These are phyloP conservation scores for Myriangium duriaei DNA, from an alignment of 2,329 filamentous ascomycete genomes.

Conservation along the genomic window DNA sequence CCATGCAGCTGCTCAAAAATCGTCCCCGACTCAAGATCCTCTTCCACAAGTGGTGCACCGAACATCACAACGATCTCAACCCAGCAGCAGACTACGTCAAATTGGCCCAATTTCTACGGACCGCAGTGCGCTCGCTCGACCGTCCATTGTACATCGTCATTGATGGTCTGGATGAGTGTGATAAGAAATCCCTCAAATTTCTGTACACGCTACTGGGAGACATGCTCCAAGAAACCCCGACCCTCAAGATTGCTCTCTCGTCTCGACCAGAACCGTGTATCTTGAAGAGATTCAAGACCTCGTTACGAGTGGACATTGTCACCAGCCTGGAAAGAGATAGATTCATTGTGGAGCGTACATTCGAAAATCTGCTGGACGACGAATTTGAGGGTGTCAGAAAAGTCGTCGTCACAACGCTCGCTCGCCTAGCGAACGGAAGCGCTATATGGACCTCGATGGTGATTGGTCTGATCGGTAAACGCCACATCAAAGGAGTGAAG, in stretches of 20 bases:
- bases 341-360: neutral
- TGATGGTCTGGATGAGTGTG: slow-evolving; percentile 7
- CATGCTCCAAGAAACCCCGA: neutral
- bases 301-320: neutral
- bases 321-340: neutral
- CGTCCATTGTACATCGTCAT: slow-evolving; percentile 3
- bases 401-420: neutral
- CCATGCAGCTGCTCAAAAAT: neutral
- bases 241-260: neutral
- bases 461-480: neutral
- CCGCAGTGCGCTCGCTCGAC: neutral
- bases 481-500: neutral
- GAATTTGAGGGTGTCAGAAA: neutral
- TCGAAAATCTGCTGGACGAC: neutral
- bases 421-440: neutral
- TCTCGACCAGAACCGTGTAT: slow-evolving; percentile 1
- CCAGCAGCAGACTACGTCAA: neutral
- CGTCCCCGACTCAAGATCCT: neutral
- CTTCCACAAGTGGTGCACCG: slow-evolving; percentile 2
- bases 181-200: neutral
- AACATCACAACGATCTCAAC: neutral
- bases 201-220: neutral
- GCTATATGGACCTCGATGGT: slow-evolving; percentile 4
- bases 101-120: neutral
- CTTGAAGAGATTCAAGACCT: neutral